Evolutionary conservation across 2,329 filamentous ascomycete species (phyloP).

Genomic region (Aspergillus aculeatus): DNA sequence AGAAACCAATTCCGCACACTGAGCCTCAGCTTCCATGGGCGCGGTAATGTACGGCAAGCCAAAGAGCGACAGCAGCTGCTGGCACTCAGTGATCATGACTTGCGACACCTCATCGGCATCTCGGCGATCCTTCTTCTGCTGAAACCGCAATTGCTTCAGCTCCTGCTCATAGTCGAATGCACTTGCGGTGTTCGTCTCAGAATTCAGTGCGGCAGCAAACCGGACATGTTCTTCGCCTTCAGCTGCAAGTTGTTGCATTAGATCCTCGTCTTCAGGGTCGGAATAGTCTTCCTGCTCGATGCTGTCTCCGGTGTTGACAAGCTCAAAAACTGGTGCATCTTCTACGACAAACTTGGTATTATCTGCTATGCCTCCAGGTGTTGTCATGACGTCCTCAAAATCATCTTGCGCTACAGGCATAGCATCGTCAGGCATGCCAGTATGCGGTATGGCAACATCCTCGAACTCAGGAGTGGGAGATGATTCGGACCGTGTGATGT

Average conservation of each 20-base stretch:
- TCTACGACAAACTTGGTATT: neutral
- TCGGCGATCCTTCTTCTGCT: slow-evolving; percentile 93
- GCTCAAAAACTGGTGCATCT: neutral
- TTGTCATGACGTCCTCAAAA: neutral
- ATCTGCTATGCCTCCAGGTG: slow-evolving; percentile 15
- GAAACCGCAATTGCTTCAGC: slow-evolving; percentile 79
- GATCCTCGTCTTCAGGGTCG: slow-evolving; percentile 87
- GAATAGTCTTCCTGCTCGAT: slow-evolving; percentile 64
- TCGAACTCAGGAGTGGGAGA: slow-evolving; percentile 36
- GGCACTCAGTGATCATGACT: slow-evolving; percentile 93
- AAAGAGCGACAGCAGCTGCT: slow-evolving; percentile 84
- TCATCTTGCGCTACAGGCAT: neutral
- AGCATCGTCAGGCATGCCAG: neutral
- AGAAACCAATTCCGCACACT: slow-evolving; percentile 86
- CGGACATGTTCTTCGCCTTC: slow-evolving; percentile 93
- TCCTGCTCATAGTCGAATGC: slow-evolving; percentile 82
- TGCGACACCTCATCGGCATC: slow-evolving; percentile 97
- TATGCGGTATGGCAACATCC: slow-evolving; percentile 21
- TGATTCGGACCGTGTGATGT: slow-evolving; percentile 18
- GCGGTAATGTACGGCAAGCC: slow-evolving; percentile 95
- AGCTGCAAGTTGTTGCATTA: slow-evolving; percentile 78
- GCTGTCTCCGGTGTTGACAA: slow-evolving; percentile 1
- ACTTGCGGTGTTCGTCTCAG: slow-evolving; percentile 67
- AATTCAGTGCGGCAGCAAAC: slow-evolving; percentile 84
- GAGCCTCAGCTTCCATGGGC: slow-evolving; percentile 98